Base-by-base conservation (phyloP, 768 basidiomycete species). In the Boletus rufocinnamomeus region DNA sequence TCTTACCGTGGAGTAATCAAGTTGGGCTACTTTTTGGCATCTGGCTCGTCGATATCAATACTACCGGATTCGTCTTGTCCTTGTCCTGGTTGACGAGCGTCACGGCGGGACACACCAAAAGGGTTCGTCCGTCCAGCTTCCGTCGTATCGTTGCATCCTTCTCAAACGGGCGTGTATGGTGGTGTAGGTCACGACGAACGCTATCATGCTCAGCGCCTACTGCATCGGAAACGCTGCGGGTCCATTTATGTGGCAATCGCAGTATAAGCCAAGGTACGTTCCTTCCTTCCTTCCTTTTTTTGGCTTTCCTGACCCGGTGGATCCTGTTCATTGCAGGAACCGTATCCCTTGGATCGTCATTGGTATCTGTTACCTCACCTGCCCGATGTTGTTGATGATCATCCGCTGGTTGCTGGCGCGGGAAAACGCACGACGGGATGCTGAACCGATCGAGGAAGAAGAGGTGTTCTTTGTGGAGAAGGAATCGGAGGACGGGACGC, bases 311-410 rank as follows among this genome's bases (percentile, higher is more conserved):
- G 34, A 30, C 16, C 8, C 14, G 2, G 6, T 45, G 32, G 28
- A n/a, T 40, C 4, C 6, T 32, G 38, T 23, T 25, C 59, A 19
- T n/a, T 37, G 25, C 30, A 87, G 88, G 49, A 88, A 91, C 62
- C 85, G 80, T 56, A 70, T 91, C 30, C 91, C 90, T 3, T 93
- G 91, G 91, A 81, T 81, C 52, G 79, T 92, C 63, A 91, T 92
- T 55, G 83, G 86, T 3, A 68, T 84, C 52, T 88, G 86, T 72
- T 85, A 87, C 67, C 59, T 75, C 13, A 58, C 69, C 32, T 86
- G 86, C 70, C 84, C 86, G 46, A 30, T 74, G 14, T 47, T 82
- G 63, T 51, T 81, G 17, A 74, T 85, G 25, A 27, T 68, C 38
- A 82, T 92, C 57, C 84, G 88, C 23, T 72, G 63, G 54, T 43